Base-by-base conservation (phyloP, 148 eudicot genomes). In the Agrostemma githago region DNA sequence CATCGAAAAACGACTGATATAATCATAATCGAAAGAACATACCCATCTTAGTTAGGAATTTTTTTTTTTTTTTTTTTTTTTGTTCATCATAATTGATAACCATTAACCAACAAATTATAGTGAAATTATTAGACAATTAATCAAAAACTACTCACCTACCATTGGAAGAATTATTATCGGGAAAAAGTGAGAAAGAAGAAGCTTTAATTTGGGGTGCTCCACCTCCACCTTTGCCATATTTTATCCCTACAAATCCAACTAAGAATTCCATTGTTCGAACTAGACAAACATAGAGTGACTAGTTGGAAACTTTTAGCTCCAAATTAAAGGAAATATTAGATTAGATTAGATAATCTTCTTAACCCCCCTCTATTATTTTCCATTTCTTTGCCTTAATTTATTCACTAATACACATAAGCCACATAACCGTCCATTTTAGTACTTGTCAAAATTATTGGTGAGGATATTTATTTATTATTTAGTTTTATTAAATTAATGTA, bases 171-270 rank as follows among this genome's bases (percentile, higher is more conserved):
- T 74, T 40, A 19, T 74, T 40, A 19, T 75, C 2, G 14, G 10
- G n/a, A 56, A 56, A 56, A 63, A 70, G 61, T 57, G 39, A 66
- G 62, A 68, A 68, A 72, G 19, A 70, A 57, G 46, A 75, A 63
- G 62, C 75, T 79, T 79, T 75, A 60, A 21, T 26, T 17, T n/a
- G 2, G 2, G 69, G 79, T 80, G 82, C 82, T 75, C 79, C 82
- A 80, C 82, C 82, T 75, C 79, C 82, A 80, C 82, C 74, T 75
- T 59, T 57, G 12, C 54, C 68, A 65, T 80, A 75, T 17, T 64
- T 71, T 75, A 80, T 71, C 38, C 68, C 58, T 76, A 80, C 62
- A 80, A 80, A 65, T 76, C 82, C 82, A 71, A 80, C 56, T 65
- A 57, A 68, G 79, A 80, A 80, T 56, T 80, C 76, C 82, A 80